Evolutionary conservation across 2,329 filamentous ascomycete species (phyloP).

Genomic region (Ophiobolus disseminans): DNA sequence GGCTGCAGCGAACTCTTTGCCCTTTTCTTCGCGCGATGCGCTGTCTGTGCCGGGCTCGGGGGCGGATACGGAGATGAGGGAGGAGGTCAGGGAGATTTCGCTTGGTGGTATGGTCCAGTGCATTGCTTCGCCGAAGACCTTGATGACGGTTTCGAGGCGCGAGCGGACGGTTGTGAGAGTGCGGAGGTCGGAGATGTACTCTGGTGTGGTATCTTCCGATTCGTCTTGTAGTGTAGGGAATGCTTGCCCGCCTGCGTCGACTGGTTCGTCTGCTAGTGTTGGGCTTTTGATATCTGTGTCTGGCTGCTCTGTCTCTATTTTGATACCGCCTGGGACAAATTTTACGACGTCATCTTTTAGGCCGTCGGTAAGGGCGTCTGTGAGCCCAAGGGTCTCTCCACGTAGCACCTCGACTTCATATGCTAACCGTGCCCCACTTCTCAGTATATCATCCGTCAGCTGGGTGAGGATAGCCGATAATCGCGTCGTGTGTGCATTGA

Average conservation of each 20-base stretch:
- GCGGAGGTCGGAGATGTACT: conserved; percentile 77
- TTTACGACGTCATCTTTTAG: conserved; percentile 74
- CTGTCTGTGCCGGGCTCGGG: conserved; percentile 73
- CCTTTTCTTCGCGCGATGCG: conserved; percentile 82
- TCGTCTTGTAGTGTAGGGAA: neutral
- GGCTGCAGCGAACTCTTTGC: conserved; percentile 76
- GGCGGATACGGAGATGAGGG: conserved; percentile 87
- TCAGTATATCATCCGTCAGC: conserved; percentile 91
- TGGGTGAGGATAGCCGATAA: conserved; percentile 83
- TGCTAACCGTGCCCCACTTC: conserved; percentile 84
- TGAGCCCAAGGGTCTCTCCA: conserved; percentile 83
- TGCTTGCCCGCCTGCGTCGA: conserved; percentile 1
- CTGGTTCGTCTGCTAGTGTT: conserved; percentile 1
- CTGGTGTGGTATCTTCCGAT: conserved; percentile 26
- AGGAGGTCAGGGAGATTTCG: conserved; percentile 81
- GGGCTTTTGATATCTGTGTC: conserved; percentile 10
- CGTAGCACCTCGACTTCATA: conserved; percentile 94
- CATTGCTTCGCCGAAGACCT: conserved; percentile 93
- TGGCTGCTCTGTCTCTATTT: conserved; percentile 11
- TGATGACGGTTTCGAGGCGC: conserved; percentile 88
- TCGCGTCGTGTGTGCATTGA: conserved; percentile 86
- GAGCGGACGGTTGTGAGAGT: conserved; percentile 81
- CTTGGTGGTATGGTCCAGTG: conserved; percentile 91
- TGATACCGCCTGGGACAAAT: conserved; percentile 66
- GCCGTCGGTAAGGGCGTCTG: conserved; percentile 76